phyloP scores from a whole-genome alignment of 306 rosid species.

The Quercus ilex region DNA sequence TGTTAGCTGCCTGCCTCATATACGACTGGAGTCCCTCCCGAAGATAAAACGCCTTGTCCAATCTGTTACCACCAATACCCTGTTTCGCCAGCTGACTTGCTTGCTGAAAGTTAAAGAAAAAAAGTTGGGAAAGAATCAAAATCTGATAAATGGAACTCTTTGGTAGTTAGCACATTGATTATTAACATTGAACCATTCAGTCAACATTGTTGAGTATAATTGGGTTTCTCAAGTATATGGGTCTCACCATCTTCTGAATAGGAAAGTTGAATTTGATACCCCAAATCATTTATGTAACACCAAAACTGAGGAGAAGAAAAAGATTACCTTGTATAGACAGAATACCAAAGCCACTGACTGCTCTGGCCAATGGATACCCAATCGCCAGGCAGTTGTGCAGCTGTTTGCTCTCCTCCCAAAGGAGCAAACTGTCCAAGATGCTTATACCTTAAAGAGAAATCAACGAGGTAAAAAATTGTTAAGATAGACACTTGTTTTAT shows the following conservation, averaged over 20 bases:
- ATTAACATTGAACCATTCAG: neutral
- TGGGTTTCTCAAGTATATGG: neutral
- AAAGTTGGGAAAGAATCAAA: neutral
- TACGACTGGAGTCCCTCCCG: constrained; percentile 90
- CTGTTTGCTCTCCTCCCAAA: constrained; percentile 96
- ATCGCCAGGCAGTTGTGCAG: constrained; percentile 98
- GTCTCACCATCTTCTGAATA: neutral
- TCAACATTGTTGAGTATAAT: neutral
- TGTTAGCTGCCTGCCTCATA: constrained; percentile 11
- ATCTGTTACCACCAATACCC: constrained; percentile 78
- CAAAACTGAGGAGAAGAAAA: neutral
- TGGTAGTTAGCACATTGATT: neutral
- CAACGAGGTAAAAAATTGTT: constrained; percentile 16
- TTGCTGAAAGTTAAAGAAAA: constrained; percentile 50
- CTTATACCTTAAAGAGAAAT: constrained; percentile 62
- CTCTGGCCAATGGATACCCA: constrained; percentile 95
- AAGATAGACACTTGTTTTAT: neutral
- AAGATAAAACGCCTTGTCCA: constrained; percentile 78
- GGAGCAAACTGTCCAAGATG: constrained; percentile 99
- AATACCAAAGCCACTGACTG: constrained; percentile 98
- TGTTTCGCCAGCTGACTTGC: constrained; percentile 98
- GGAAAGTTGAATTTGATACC: neutral
- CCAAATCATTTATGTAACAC: neutral
- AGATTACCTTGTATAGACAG: constrained; percentile 87
- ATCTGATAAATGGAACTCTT: neutral